Evolutionary conservation across 2,329 filamentous ascomycete species (phyloP), one percentile per base, ranked within the genome.

Genomic region (Pseudogymnoascus sp.): DNA sequence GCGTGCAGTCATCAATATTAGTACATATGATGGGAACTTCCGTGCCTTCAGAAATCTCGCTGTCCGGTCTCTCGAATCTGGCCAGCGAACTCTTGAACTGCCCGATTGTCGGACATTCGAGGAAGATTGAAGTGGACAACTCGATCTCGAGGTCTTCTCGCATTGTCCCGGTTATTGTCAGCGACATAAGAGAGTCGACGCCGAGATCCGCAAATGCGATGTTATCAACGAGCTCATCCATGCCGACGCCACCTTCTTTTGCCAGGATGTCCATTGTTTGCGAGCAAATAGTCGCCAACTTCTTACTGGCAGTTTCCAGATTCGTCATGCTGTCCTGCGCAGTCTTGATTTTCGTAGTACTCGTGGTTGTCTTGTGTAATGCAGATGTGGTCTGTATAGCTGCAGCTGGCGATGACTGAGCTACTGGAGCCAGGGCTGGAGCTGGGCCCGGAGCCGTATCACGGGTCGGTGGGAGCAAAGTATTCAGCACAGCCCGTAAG

Each of bases 401-500:
- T 13, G 68, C 65, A 13, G 73, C 64, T 8, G 73, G 69, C 3
- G 72, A 67, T 26, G 77, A 73, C 66, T 77, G 74, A 37, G 74
- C 65, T 59, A 74, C 69, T 50, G 76, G 71, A 61, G 74, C 67
- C 21, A 77, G 70, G 5, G 74, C 68, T 24, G 73, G 67, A 44
- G 76, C 70, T 42, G 37, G 33, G 33, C 33, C 33, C 33, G 74
- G 72, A 44, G 76, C 74, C 21, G 75, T 73, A 40, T 73, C 75
- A 65, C 82, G 82, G 56, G 80, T 78, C 1, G 86, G 86, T 62
- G 87, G 86, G 66, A 90, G 76, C 73, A 90, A 82, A 68, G 85
- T 81, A 77, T 88, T 87, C 64, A 89, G 78, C 19, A 87, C 79
- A 69, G 82, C 81, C 69, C 86, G 85, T 29, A 86, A 38, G 31